Base-by-base conservation (phyloP, 1,284 basidiomycete species). In the Bondarzewia mesenterica region DNA sequence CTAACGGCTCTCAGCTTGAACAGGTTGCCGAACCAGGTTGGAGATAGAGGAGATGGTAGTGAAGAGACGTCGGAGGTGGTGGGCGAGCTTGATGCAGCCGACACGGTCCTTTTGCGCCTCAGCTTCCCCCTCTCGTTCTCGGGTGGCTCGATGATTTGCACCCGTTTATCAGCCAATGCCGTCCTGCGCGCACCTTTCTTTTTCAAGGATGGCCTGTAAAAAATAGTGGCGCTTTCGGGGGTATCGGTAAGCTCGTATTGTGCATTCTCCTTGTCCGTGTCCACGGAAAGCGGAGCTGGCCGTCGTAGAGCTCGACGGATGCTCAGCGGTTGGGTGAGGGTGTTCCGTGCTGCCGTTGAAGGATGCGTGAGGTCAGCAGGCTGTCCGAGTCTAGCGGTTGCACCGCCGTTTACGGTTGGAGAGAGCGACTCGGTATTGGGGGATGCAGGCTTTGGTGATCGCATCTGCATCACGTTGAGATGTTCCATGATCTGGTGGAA, bases 11-110 rank as follows among this genome's bases (percentile, higher is more conserved):
- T 90, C 72, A 90, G 85, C 60, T 82, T 87, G 77, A 97, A 95
- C 42, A 96, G 76, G 54, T 85, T 88, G 46, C 82, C 80, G 56
- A 98, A 82, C 94, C 94, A 97, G 50, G 80, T 82, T 43, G 86
- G 80, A 63, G 85, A 88, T 7, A 78, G 78, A 3, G 73, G 69
- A 12, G 73, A 65, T 16, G 70, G 63, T 2, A 66, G 66, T 12
- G 70, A 65, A 45, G 71, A 75, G 15, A 72, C 73, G 22, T 68
- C 69, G 3, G 75, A 69, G 12, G 77, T 67, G 46, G 68, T 57
- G n/a, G 75, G 67, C n/a, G 75, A 67, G 44, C 61, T 53, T 25
- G 62, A 53, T 23, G 61, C 52, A 22, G 61, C 54, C 41, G 61
- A 23, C 10, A 27, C 55, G 53, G 63, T 64, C 50, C 65, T 68